Evolutionary conservation across 129 eudicot genomes (phyloP).

Genomic region (Flaveria linearis): DNA sequence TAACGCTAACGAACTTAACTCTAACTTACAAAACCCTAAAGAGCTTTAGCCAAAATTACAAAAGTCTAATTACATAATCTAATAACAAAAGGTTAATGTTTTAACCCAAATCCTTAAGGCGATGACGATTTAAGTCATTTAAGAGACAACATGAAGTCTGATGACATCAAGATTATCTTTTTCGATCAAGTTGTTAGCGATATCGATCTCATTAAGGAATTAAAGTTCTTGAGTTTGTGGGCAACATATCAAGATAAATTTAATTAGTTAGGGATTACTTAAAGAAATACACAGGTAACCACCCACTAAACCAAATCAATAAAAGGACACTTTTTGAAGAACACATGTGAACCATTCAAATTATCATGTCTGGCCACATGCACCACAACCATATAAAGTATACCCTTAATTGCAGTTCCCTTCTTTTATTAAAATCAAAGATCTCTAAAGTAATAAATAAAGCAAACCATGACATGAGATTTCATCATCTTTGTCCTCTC

Average conservation of each 20-base stretch:
- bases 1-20: too few species aligned
- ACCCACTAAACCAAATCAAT: constrained; percentile 38
- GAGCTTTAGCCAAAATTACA: too few species aligned
- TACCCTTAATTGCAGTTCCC: constrained; percentile 30
- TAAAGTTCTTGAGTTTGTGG: constrained; percentile 5
- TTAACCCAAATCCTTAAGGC: not conserved
- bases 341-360: constrained; percentile 55
- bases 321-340: constrained; percentile 37
- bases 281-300: constrained; percentile 6
- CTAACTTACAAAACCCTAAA: too few species aligned
- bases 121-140: not conserved
- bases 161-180: not conserved
- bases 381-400: constrained; percentile 53
- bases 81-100: not conserved
- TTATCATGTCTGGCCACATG: constrained; percentile 69
- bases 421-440: constrained; percentile 37
- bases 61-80: too few species aligned
- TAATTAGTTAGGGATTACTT: constrained; percentile 33
- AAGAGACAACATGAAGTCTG: not conserved
- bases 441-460: constrained; percentile 34
- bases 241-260: constrained; percentile 5
- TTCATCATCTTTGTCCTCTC: constrained; percentile 50
- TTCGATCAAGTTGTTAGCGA: constrained; percentile 13
- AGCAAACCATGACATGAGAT: constrained; percentile 47
- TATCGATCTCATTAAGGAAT: constrained; percentile 23